phyloP scores from a whole-genome alignment of 768 basidiomycete species.

The Wakefieldia striispora region DNA sequence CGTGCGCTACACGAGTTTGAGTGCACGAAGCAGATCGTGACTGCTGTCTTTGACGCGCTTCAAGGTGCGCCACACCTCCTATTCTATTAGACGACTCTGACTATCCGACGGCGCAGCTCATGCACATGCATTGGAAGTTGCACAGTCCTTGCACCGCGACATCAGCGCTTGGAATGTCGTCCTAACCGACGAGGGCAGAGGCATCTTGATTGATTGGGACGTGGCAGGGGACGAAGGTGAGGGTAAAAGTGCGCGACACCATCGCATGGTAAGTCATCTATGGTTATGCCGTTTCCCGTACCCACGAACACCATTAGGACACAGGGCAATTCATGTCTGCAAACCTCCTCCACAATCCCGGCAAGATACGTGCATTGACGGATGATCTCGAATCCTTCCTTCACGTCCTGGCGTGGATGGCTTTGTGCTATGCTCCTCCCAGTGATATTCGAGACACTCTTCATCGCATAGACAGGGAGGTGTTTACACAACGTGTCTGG shows the following conservation, averaged over 20 bases:
- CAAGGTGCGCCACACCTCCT: too few species aligned
- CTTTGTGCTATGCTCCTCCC: too few species aligned
- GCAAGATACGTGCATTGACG: conserved; percentile 19
- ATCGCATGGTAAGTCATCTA: not conserved
- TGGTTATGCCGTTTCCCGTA: too few species aligned
- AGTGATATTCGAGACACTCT: too few species aligned
- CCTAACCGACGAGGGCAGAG: conserved; percentile 7
- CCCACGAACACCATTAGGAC: not conserved
- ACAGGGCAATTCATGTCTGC: conserved; percentile 9
- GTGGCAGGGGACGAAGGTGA: conserved; percentile 1
- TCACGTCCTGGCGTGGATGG: conserved; percentile 3
- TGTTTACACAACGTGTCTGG: too few species aligned
- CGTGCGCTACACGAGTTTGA: not conserved
- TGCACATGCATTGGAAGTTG: conserved; percentile 13
- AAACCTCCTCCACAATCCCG: conserved; percentile 13
- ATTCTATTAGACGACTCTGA: too few species aligned
- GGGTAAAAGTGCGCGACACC: not conserved
- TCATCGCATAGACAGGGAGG: too few species aligned
- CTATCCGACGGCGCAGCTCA: conserved; percentile 14
- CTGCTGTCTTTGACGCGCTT: not conserved
- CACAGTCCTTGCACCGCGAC: conserved; percentile 26
- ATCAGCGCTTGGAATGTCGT: conserved; percentile 28
- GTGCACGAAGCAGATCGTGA: not conserved
- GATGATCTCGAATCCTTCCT: conserved; percentile 36
- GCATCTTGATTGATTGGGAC: conserved; percentile 29